phyloP scores from a whole-genome alignment of 768 basidiomycete species.

The Lepiota brunneoincarnata region DNA sequence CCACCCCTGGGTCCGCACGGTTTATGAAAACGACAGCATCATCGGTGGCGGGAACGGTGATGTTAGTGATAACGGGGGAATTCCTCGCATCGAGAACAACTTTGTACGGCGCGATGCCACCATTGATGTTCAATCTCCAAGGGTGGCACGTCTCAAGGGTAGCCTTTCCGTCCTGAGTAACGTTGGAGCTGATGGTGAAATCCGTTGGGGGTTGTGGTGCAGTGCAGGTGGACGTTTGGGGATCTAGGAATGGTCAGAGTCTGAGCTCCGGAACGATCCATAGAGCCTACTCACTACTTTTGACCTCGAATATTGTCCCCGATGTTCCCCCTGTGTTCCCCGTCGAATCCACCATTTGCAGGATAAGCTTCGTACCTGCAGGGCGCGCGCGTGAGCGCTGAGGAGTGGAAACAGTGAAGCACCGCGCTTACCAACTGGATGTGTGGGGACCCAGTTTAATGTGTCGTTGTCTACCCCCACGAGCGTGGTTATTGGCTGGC shows the following conservation, averaged over 20 bases:
- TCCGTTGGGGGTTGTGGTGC: constrained; percentile 17
- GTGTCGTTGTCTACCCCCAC: constrained; percentile 31
- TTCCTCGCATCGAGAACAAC: constrained; percentile 36
- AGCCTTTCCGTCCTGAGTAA: constrained; percentile 24
- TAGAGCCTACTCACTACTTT: constrained; percentile 24
- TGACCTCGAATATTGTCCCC: constrained; percentile 31
- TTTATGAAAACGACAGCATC: constrained; percentile 42
- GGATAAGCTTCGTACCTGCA: constrained; percentile 39
- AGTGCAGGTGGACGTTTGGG: constrained; percentile 31
- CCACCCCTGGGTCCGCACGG: constrained; percentile 31
- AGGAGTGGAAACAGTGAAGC: not conserved
- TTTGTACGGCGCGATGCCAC: constrained; percentile 43
- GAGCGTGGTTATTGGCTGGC: constrained; percentile 29
- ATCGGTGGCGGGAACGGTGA: constrained; percentile 33
- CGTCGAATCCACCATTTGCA: constrained; percentile 42
- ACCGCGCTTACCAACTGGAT: constrained; percentile 34
- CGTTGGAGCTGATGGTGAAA: constrained; percentile 36
- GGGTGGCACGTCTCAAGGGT: constrained; percentile 40
- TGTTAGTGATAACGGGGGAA: constrained; percentile 38
- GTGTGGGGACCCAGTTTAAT: constrained; percentile 35
- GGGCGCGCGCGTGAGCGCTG: not conserved
- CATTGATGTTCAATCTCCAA: constrained; percentile 43
- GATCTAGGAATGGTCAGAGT: constrained; percentile 19
- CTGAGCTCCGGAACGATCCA: not conserved
- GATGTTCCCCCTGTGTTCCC: constrained; percentile 41